Percentiles rank a stretch among this genome's conserved stretches.
Evolutionary conservation across 1,139 yeast species (phyloP).

Genomic region (Arxiozyma telluris): DNA sequence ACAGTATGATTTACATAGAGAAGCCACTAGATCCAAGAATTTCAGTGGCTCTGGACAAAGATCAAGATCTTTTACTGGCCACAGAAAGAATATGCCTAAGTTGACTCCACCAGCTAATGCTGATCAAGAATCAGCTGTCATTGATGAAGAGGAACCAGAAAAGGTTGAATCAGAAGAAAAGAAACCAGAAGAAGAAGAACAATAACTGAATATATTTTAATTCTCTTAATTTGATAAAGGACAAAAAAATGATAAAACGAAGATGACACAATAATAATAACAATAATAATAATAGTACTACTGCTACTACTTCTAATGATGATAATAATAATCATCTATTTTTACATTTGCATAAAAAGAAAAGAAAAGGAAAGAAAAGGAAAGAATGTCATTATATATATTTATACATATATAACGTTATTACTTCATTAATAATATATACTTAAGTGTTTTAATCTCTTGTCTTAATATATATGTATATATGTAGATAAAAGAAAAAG

Average conservation of each 20-base stretch:
- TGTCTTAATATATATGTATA: too few relatives aligned
- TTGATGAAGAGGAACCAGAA: constrained; percentile 9
- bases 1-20: constrained; percentile 29
- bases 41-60: constrained; percentile 31
- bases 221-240: too few relatives aligned
- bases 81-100: constrained; percentile 30
- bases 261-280: neutral
- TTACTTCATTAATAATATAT: too few relatives aligned
- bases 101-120: constrained; percentile 10
- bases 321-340: too few relatives aligned
- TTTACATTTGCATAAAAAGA: neutral
- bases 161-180: constrained; percentile 2
- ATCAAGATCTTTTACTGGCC: constrained; percentile 31
- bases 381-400: neutral
- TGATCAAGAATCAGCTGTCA: constrained; percentile 12
- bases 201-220: neutral
- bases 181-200: neutral
- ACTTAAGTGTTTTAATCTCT: neutral
- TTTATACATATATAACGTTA: too few relatives aligned
- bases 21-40: constrained; percentile 29
- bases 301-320: too few relatives aligned
- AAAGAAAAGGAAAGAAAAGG: too few relatives aligned
- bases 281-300: too few relatives aligned
- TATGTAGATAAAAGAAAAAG: too few relatives aligned
- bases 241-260: too few relatives aligned